These are phyloP conservation scores for Nicotiana tomentosiformis DNA, from an alignment of 257 asterid species.

Conservation along the genomic window DNA sequence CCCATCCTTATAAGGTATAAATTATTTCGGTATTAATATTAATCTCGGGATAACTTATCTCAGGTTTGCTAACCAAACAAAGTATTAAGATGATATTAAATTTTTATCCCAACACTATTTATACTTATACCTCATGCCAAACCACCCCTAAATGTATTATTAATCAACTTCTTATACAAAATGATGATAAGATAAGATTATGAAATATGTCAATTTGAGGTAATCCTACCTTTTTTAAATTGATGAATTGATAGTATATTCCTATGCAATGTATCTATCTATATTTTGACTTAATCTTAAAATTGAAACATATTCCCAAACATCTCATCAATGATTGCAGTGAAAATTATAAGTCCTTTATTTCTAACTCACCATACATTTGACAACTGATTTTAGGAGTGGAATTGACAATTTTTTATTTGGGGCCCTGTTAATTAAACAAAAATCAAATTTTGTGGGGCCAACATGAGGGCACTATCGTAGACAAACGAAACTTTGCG, in stretches of 20 bases:
- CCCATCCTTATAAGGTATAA: too few relatives aligned
- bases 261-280: not conserved
- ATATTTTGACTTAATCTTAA: not conserved
- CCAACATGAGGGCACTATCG: not conserved
- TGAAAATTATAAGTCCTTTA: not conserved
- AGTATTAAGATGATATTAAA: too few relatives aligned
- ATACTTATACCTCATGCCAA: too few relatives aligned
- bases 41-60: too few relatives aligned
- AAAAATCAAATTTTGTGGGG: not conserved
- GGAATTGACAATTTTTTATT: not conserved
- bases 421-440: not conserved
- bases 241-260: not conserved
- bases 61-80: too few relatives aligned
- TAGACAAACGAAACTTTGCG: not conserved
- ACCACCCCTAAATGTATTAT: not conserved
- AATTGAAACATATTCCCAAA: not conserved
- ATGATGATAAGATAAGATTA: not conserved
- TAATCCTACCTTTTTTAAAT: not conserved
- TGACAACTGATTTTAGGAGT: not conserved
- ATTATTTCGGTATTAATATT: too few relatives aligned
- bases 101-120: too few relatives aligned
- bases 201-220: not conserved
- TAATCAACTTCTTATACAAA: not conserved
- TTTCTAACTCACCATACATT: not conserved
- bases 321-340: not conserved